Evolutionary conservation across 257 asterid species (phyloP).

Genomic region (Thymus mandschuricus): DNA sequence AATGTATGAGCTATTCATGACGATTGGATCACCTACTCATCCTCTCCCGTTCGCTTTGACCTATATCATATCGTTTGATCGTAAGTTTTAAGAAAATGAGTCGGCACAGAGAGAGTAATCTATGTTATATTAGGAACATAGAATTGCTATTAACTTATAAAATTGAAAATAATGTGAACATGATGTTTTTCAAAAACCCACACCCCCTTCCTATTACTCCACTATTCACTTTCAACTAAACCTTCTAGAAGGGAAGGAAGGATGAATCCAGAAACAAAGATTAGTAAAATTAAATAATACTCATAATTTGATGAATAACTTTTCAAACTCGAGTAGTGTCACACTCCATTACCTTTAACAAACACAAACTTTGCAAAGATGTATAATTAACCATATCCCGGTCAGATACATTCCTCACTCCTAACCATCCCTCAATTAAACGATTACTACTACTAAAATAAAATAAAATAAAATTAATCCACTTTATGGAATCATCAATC

Average conservation of each 20-base stretch:
- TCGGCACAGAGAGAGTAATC: no score
- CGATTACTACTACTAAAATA: not conserved
- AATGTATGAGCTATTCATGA: no score
- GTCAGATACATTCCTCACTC: conserved; percentile 30
- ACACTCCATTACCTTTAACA: not conserved
- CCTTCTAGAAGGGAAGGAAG: not conserved
- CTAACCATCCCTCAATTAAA: not conserved
- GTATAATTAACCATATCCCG: conserved; percentile 2
- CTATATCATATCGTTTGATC: no score
- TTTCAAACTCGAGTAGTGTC: conserved; percentile 7
- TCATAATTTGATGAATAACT: not conserved
- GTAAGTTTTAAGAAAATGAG: no score
- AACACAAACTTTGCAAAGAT: not conserved
- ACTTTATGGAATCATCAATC: not conserved
- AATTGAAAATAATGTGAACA: no score
- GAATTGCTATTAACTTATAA: no score
- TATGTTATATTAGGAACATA: no score
- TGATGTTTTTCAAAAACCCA: no score
- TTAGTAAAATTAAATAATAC: not conserved
- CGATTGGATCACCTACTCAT: no score
- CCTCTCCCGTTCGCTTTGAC: no score
- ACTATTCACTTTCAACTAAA: no score
- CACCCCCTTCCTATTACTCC: no score
- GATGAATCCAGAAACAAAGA: not conserved
- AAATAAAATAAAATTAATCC: not conserved